Conservation (phyloP, 495 filamentous ascomycete species). For the Podospora pseudopauciseta region DNA sequence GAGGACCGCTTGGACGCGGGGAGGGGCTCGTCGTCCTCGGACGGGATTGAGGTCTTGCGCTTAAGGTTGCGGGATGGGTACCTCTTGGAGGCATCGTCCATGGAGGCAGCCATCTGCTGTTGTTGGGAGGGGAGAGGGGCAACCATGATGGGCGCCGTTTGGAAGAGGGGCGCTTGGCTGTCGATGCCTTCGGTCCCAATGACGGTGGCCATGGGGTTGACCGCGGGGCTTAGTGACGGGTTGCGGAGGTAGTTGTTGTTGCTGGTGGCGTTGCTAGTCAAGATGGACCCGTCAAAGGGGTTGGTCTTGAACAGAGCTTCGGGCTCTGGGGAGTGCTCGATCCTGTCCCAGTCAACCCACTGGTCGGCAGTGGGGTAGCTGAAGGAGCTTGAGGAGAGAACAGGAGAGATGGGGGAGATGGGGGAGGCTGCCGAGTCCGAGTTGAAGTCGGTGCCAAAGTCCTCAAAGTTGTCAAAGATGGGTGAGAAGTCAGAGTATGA, state of each 20-base stretch:
- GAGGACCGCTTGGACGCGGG: constrained; percentile 11
- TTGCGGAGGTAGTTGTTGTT: neutral
- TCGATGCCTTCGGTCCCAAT: neutral
- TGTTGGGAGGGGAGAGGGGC: constrained; percentile 8
- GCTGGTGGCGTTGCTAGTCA: constrained; percentile 9
- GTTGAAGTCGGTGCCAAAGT: constrained; percentile 31
- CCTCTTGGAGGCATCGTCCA: constrained; percentile 15
- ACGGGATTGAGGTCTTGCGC: constrained; percentile 28
- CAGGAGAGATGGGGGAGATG: constrained; percentile 27
- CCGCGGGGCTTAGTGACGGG: constrained; percentile 24
- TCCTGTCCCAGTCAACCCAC: constrained; percentile 24
- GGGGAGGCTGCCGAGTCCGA: constrained; percentile 31
- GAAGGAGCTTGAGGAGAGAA: constrained; percentile 26
- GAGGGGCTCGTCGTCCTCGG: constrained; percentile 19
- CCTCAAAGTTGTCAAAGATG: constrained; percentile 19
- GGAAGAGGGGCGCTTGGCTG: constrained; percentile 15
- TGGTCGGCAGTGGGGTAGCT: constrained; percentile 21
- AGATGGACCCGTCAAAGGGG: constrained; percentile 16
- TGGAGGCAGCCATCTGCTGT: neutral
- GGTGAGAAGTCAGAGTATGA: constrained; percentile 28
- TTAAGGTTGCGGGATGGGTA: constrained; percentile 27
- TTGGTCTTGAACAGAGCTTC: constrained; percentile 24
- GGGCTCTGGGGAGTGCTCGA: constrained; percentile 19
- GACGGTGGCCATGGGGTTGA: constrained; percentile 29
- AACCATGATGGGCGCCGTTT: constrained; percentile 16